Base-by-base conservation (phyloP, 2,329 filamentous ascomycete species). In the Didymella arachidicola region DNA sequence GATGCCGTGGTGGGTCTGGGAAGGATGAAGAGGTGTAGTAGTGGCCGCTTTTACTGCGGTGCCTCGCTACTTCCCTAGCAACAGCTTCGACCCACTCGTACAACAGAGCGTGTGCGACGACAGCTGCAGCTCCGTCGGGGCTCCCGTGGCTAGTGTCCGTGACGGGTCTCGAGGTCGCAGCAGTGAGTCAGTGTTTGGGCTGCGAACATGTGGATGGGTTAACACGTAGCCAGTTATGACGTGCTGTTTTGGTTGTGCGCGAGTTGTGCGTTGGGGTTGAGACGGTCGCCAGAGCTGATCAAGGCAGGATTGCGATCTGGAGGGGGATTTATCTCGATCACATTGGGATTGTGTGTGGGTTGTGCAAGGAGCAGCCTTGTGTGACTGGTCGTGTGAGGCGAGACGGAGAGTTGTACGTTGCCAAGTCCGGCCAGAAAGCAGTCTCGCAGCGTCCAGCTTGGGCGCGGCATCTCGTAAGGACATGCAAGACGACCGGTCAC, bases 121-220 rank as follows among this genome's bases (percentile, higher is more conserved):
- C 39, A 14, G 10, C 39, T 42, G 39, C 39, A 42, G 11, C 39
- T 42, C 16, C 39, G 22, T 42, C 39, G 39, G 39, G 11, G 39
- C 39, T 42, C 26, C 52, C 52, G 52, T 26, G 18, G 43, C 27
- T 34, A 39, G 27, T 18, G 4, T 18, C 25, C 27, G 12, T 4
- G n/a, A 16, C 43, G 22, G 22, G 22, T 22, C 2, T 22, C 22
- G 22, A 22, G 22, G 22, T 39, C 25, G 48, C 30, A 5, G 22
- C 8, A 7, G 16, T 53, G 56, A 59, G 56, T 59, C 56, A 59
- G 38, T 19, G 22, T 14, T 59, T 59, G 56, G 56, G 56, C 56
- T 54, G 56, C 56, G 50, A 59, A n/a, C 30, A 54, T 25, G 45
- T 34, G 45, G 29, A 25, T 22, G 7, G 25, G 11, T 26, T 43